Base-by-base conservation (phyloP, 2,329 filamentous ascomycete genomes). In the Cercospora sojina region DNA sequence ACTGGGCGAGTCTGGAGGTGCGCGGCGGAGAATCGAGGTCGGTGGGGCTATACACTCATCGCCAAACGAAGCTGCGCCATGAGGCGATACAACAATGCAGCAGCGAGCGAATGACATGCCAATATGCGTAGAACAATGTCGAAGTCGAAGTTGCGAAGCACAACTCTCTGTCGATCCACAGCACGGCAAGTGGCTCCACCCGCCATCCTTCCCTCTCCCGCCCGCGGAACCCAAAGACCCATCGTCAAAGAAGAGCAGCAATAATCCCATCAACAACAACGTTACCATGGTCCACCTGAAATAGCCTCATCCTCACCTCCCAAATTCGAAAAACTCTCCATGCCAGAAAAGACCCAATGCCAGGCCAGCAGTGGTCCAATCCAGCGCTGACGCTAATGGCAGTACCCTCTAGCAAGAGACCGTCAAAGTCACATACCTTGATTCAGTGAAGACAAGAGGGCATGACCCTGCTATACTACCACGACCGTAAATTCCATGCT, bases 361-460 rank as follows among this genome's bases (percentile, higher is more conserved):
- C 41, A 47, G 58, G 35, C 35, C 9, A n/a, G 58, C 25, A 47
- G 25, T 47, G 53, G 53, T 20, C 10, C 41, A 13, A 49, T 38
- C 13, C 18, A 16, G 10, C 27, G 38, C 38, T 13, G 35, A 47
- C 58, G 58, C 58, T 60, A 60, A 60, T 47, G 58, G 58, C 35
- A 47, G 58, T 60, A 43, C 58, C 41, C 58, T 60, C 58, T 60
- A 60, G 58, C 38, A 60, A 47, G 20, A 60, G 58, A 49, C 58
- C 58, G 58, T 60, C 58, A 29, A 60, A 60, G 58, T 60, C 58
- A 32, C 32, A 47, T 60, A 60, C 58, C 58, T 60, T 60, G 58
- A 60, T 60, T 60, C 58, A 60, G 57, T 43, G 32, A n/a, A 38
- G 2, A 12, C 1, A 25, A 20, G n/a, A 47, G 38, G 38, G 23